Evolutionary conservation across 352 stramenopile species (phyloP).

Genomic region (Pythium aquatile): DNA sequence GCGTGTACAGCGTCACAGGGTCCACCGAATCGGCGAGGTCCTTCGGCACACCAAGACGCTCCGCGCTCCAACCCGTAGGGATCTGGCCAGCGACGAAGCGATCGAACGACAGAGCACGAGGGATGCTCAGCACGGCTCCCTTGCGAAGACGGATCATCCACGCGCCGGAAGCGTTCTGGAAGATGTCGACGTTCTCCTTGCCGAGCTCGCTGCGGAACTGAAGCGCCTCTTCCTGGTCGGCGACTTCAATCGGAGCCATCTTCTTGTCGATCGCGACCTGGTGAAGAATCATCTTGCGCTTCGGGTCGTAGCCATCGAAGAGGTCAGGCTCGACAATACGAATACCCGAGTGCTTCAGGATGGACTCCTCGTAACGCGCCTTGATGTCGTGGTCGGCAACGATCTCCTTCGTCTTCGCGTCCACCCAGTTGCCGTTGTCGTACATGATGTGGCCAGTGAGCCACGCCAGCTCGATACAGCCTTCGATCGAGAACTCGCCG

Average conservation of each 20-base stretch:
- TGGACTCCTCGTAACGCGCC: slow-evolving; percentile 73
- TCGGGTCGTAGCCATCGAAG: slow-evolving; percentile 87
- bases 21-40: slow-evolving; percentile 81
- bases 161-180: slow-evolving; percentile 55
- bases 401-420: slow-evolving; percentile 78
- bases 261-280: slow-evolving; percentile 88
- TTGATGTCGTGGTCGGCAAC: slow-evolving; percentile 80
- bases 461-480: slow-evolving; percentile 87
- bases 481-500: slow-evolving; percentile 88
- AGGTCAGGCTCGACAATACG: slow-evolving; percentile 85
- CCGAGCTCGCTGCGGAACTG: slow-evolving; percentile 79
- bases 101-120: slow-evolving; percentile 75
- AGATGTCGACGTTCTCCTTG: slow-evolving; percentile 83
- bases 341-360: slow-evolving; percentile 79
- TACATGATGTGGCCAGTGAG: slow-evolving; percentile 80
- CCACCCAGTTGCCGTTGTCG: slow-evolving; percentile 82
- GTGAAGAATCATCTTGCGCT: slow-evolving; percentile 85
- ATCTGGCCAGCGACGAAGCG: slow-evolving; percentile 88
- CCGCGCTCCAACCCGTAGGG: slow-evolving; percentile 83
- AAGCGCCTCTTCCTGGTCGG: slow-evolving; percentile 78
- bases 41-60: slow-evolving; percentile 77
- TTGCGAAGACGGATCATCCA: slow-evolving; percentile 87
- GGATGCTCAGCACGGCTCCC: slow-evolving; percentile 80
- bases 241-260: slow-evolving; percentile 86
- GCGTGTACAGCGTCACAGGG: slow-evolving; percentile 71